phyloP scores from a whole-genome alignment of 2,329 filamentous ascomycete species.

The Aspergillus alliaceus region DNA sequence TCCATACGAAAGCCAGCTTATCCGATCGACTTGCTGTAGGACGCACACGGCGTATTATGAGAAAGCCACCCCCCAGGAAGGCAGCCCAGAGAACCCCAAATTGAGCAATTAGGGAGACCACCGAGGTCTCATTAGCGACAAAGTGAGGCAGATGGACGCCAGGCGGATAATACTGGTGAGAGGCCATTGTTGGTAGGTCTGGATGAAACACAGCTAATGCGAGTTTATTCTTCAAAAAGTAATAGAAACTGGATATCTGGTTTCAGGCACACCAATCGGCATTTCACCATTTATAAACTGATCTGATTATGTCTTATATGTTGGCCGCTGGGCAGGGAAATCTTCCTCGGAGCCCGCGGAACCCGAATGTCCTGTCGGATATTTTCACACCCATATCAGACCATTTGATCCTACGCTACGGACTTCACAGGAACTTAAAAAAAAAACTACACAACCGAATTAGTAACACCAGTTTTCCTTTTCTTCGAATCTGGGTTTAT shows the following conservation, averaged over 20 bases:
- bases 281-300: no score
- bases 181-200: no score
- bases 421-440: no score
- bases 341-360: neutral
- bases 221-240: neutral
- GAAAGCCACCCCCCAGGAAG: constrained; percentile 56
- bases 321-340: neutral
- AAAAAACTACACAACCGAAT: no score
- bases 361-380: neutral
- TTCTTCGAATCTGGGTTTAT: no score
- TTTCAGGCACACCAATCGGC: neutral
- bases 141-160: constrained; percentile 59
- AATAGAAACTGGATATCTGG: no score
- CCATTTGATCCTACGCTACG: no score
- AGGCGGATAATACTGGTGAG: constrained; percentile 67
- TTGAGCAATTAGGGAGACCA: constrained; percentile 55
- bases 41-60: constrained; percentile 51
- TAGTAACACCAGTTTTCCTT: no score
- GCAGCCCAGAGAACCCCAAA: constrained; percentile 57
- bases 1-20: constrained; percentile 64
- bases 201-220: neutral
- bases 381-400: neutral
- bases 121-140: constrained; percentile 60
- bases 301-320: neutral
- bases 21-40: constrained; percentile 54